Evolutionary conservation across 768 basidiomycete genomes (phyloP).

Genomic region (Albatrellus ellisii): DNA sequence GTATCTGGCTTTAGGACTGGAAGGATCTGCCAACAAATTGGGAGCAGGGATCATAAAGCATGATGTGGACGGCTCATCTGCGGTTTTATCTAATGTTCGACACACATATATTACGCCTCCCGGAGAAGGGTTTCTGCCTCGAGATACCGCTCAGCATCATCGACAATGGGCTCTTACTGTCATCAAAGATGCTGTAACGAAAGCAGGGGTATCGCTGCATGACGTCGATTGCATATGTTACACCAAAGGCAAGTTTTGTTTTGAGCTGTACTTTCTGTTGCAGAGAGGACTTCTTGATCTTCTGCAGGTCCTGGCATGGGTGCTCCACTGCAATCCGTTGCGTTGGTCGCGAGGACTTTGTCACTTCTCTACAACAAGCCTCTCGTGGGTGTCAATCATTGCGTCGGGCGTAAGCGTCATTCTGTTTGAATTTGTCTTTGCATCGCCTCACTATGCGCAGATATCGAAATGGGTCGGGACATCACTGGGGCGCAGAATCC

Average conservation of each 20-base stretch:
- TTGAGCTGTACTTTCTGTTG: not conserved
- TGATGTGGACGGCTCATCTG: conserved; percentile 51
- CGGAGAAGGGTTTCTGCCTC: conserved; percentile 93
- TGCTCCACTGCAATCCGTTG: conserved; percentile 89
- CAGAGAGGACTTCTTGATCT: not conserved
- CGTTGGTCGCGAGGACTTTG: conserved; percentile 83
- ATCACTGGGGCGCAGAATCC: conserved; percentile 93
- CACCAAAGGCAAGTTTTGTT: conserved; percentile 63
- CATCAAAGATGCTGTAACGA: conserved; percentile 58
- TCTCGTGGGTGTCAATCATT: conserved; percentile 96
- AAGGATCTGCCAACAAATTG: conserved; percentile 97
- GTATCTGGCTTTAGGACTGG: conserved; percentile 85
- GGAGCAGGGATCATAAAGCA: conserved; percentile 91
- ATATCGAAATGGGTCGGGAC: conserved; percentile 97
- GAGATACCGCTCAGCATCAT: conserved; percentile 93
- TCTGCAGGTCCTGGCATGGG: conserved; percentile 95
- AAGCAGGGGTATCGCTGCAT: conserved; percentile 56
- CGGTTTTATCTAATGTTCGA: conserved; percentile 82
- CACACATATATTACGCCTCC: conserved; percentile 99
- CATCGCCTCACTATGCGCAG: conserved; percentile 26
- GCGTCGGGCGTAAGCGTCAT: conserved; percentile 74
- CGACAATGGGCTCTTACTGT: conserved; percentile 83
- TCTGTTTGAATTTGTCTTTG: not conserved
- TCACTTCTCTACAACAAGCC: conserved; percentile 84
- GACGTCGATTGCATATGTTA: conserved; percentile 93